Base-by-base conservation (phyloP, 2,329 filamentous ascomycete species). In the Clonostachys byssicola region DNA sequence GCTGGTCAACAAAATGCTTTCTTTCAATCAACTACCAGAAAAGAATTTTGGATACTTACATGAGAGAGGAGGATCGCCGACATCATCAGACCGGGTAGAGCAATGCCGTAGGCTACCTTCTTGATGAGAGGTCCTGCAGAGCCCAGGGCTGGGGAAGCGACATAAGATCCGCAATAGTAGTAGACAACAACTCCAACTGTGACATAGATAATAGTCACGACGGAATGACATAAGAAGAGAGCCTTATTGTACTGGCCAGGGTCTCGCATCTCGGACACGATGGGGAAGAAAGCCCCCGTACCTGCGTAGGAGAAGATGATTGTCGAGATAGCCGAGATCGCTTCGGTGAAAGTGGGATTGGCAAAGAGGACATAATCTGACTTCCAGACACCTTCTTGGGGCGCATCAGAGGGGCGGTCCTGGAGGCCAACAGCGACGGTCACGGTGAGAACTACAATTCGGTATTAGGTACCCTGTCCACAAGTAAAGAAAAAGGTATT, bases 271-370 rank as follows among this genome's bases (percentile, higher is more conserved):
- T 76, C 73, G 54, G 43, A 33, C 73, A 76, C 75, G 54, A 76
- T 75, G 57, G 67, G 70, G 63, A 76, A 75, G 56, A 75, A 73
- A 62, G 71, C 74, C 46, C 75, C 67, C 52, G 72, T 69, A 48
- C 75, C 75, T 51, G 81, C 73, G 67, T 85, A 90, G 47, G 86
- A 85, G 50, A 89, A 81, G 50, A 88, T 74, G 46, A 90, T 89
- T 67, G 88, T 88, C 57, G 72, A 75, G 42, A 86, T 74, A 16
- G 80, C 75, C 13, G 80, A 72, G 58, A 86, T 85, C 16, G 71
- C 81, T 40, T 78, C 70, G 42, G 71, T 68, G 38, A 86, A 71
- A 34, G 65, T 65, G 4, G 67, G 63, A 6, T 47, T 53, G 34
- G 52, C 54, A 57, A 56, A 56, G 40, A 61, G 54, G 42, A 61